Conservation (phyloP, 345 rosid species). For the Noccaea bulbosa region DNA sequence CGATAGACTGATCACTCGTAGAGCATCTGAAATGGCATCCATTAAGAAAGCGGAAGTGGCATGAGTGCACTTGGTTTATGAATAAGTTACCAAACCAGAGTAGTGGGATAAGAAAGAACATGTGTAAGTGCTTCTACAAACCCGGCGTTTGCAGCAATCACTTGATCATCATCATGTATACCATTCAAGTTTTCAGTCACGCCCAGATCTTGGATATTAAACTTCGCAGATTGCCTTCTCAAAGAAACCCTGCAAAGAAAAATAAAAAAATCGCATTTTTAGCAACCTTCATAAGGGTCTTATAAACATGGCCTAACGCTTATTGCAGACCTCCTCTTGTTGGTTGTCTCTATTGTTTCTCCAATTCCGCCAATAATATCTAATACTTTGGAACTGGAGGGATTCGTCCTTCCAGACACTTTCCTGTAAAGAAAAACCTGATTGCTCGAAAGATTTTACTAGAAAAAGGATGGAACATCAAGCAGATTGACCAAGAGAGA, state of each 20-base stretch:
- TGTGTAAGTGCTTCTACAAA: slow-evolving; percentile 32
- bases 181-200: slow-evolving; percentile 25
- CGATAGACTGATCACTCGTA: slow-evolving; percentile 39
- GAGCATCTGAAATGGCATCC: slow-evolving; percentile 33
- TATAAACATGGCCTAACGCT: slow-evolving; percentile 2
- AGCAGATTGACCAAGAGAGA: slow-evolving; percentile 23
- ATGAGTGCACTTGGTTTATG: slow-evolving; percentile 20
- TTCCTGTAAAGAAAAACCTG: slow-evolving; percentile 12
- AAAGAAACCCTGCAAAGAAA: slow-evolving; percentile 8
- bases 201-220: slow-evolving; percentile 36
- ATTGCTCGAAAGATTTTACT: not conserved
- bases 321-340: slow-evolving; percentile 30
- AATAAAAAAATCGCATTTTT: not conserved
- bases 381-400: not conserved
- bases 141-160: slow-evolving; percentile 47
- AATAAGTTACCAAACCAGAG: slow-evolving; percentile 15
- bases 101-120: slow-evolving; percentile 6
- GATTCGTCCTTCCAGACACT: slow-evolving; percentile 18
- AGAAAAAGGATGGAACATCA: slow-evolving; percentile 12
- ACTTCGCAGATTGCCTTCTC: slow-evolving; percentile 47
- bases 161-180: slow-evolving; percentile 36
- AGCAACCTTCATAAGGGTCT: slow-evolving; percentile 21
- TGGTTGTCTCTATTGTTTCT: slow-evolving; percentile 27
- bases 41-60: not conserved
- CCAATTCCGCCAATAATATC: slow-evolving; percentile 13